Evolutionary conservation across 371 early-diverging fungal genomes (phyloP).

Genomic region (Haplosporangium sp.): DNA sequence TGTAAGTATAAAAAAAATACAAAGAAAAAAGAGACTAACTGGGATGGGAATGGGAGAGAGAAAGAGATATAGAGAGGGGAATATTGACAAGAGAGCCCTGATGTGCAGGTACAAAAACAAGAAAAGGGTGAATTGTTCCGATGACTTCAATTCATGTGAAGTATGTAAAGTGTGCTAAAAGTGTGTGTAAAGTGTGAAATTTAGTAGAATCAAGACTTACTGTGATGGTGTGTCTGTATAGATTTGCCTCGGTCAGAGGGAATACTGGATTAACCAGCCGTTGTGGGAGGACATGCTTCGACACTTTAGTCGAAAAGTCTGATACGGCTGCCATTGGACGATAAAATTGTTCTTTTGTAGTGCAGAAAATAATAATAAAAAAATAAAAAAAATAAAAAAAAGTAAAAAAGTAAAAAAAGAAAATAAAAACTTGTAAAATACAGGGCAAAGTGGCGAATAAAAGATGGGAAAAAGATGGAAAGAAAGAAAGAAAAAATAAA

Average conservation of each 20-base stretch:
- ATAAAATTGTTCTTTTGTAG: background rate
- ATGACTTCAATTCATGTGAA: too few relatives aligned
- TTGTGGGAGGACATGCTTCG: slow-evolving; percentile 28
- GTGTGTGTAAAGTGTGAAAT: background rate
- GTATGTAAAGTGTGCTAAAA: background rate
- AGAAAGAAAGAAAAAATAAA: background rate
- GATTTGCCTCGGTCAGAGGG: slow-evolving; percentile 46
- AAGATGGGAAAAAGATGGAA: background rate
- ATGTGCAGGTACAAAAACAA: too few relatives aligned
- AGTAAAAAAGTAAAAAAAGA: background rate
- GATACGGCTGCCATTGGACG: slow-evolving; percentile 29
- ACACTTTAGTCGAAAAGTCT: slow-evolving; percentile 39
- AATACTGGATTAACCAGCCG: slow-evolving; percentile 6
- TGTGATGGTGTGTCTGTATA: slow-evolving; percentile 39
- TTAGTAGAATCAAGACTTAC: slow-evolving; percentile 15
- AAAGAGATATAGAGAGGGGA: too few relatives aligned
- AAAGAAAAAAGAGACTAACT: too few relatives aligned
- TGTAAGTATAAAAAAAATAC: too few relatives aligned
- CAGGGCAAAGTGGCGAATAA: background rate
- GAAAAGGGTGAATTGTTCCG: too few relatives aligned
- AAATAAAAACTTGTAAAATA: background rate
- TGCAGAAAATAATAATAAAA: background rate
- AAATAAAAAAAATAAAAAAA: background rate
- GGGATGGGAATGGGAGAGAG: too few relatives aligned
- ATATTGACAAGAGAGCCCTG: too few relatives aligned